Percentiles rank a stretch among this genome's conserved stretches.
phyloP scores from a whole-genome alignment of 352 stramenopile species.

The Blastocystis hominis region DNA sequence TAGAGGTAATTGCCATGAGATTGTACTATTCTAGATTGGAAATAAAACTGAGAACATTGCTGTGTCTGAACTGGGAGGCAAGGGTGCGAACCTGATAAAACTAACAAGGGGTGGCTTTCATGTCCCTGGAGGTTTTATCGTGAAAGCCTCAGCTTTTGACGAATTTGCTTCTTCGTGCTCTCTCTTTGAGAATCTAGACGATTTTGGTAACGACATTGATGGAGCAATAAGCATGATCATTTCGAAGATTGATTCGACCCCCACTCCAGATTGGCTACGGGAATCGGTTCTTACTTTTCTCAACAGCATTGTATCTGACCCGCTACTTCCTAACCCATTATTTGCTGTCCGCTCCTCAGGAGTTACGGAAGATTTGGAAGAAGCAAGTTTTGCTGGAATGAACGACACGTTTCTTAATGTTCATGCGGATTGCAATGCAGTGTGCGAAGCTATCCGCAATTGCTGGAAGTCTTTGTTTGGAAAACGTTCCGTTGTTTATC shows the following conservation, averaged over 20 bases:
- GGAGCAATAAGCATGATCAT: background rate
- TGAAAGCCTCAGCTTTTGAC: background rate
- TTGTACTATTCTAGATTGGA: too few relatives aligned
- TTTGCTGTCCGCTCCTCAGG: background rate
- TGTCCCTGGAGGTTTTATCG: conserved; percentile 1
- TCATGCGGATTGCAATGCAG: background rate
- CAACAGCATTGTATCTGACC: background rate
- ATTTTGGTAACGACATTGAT: background rate
- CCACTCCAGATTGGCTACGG: background rate
- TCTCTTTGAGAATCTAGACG: background rate
- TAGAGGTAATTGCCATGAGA: too few relatives aligned
- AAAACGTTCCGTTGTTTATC: background rate
- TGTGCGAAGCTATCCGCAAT: background rate
- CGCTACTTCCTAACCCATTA: background rate
- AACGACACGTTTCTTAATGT: conserved; percentile 35
- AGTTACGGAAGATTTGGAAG: conserved; percentile 16
- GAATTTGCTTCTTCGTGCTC: background rate
- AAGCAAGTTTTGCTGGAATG: conserved; percentile 31
- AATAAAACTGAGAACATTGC: too few relatives aligned
- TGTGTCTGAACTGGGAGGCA: background rate
- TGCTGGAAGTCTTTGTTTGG: conserved; percentile 1
- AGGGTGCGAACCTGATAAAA: background rate
- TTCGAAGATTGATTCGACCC: background rate
- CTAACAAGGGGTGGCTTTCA: background rate
- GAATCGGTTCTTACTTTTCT: background rate